These are phyloP conservation scores for Primulina huaijiensis DNA, from an alignment of 257 asterid genomes.

Conservation along the genomic window DNA sequence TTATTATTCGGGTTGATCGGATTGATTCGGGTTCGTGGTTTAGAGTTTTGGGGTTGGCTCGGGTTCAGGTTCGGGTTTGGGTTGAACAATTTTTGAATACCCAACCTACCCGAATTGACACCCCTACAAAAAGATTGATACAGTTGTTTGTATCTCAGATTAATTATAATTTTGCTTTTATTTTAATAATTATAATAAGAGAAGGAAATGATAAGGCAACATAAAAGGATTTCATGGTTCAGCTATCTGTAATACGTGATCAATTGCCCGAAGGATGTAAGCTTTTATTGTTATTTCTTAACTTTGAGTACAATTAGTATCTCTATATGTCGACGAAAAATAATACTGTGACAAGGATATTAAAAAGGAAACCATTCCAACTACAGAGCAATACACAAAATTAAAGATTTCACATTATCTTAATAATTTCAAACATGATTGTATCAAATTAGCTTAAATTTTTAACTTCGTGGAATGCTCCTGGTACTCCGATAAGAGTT, in stretches of 20 bases:
- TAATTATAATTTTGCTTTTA: too few relatives aligned
- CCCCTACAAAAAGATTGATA: too few relatives aligned
- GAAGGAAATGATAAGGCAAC: background rate
- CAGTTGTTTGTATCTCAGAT: too few relatives aligned
- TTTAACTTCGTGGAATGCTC: background rate
- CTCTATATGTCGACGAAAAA: background rate
- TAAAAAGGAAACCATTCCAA: background rate
- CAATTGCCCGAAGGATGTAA: background rate
- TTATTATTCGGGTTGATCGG: too few relatives aligned
- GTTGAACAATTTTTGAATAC: too few relatives aligned
- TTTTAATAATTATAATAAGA: background rate
- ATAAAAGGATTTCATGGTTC: background rate
- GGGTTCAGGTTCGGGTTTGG: too few relatives aligned
- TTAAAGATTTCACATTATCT: too few relatives aligned
- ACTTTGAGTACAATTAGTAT: background rate
- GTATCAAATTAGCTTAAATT: background rate
- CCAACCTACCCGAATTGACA: too few relatives aligned
- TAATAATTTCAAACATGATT: background rate
- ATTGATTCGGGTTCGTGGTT: too few relatives aligned
- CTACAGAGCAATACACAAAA: background rate
- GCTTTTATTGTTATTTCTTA: background rate
- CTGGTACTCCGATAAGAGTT: background rate
- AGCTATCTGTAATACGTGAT: too few relatives aligned
- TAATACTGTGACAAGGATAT: background rate
- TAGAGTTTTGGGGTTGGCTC: too few relatives aligned